Evolutionary conservation across 176 grass and related monocot species (phyloP).

Genomic region (Tillandsia fasciculata): DNA sequence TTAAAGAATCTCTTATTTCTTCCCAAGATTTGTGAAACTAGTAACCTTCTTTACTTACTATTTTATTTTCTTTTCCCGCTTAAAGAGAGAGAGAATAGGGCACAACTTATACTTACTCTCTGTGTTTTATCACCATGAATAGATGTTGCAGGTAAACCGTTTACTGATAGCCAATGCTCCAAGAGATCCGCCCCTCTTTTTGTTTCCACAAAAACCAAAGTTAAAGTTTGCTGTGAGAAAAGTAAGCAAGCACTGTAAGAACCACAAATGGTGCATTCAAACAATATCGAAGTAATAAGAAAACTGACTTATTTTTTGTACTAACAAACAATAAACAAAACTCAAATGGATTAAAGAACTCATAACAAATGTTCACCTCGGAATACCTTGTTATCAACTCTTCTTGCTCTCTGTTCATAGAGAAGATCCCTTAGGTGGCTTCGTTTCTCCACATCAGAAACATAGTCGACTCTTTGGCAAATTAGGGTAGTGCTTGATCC

Average conservation of each 20-base stretch:
- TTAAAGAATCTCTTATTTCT: background rate
- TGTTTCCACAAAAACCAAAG: conserved; percentile 89
- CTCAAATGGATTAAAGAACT: background rate
- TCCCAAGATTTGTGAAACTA: background rate
- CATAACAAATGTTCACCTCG: background rate
- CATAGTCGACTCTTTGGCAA: conserved; percentile 62
- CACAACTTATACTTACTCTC: conserved; percentile 22
- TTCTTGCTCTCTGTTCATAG: conserved; percentile 24
- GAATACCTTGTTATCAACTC: conserved; percentile 39
- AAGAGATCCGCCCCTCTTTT: conserved; percentile 71
- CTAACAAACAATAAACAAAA: too few relatives aligned
- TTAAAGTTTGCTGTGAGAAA: conserved; percentile 46
- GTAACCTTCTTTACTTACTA: background rate
- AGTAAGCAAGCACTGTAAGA: conserved; percentile 13
- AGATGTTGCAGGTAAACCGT: conserved; percentile 55
- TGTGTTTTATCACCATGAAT: conserved; percentile 78
- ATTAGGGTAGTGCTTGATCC: conserved; percentile 85
- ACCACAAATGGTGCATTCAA: background rate
- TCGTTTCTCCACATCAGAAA: conserved; percentile 56
- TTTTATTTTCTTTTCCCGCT: background rate
- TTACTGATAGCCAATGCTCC: conserved; percentile 41
- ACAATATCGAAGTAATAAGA: too few relatives aligned
- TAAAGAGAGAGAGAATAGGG: background rate
- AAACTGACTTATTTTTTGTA: too few relatives aligned
- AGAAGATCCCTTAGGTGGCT: conserved; percentile 47